Evolutionary conservation across 2,329 filamentous ascomycete species (phyloP).

Genomic region (Elsinoe fawcettii): DNA sequence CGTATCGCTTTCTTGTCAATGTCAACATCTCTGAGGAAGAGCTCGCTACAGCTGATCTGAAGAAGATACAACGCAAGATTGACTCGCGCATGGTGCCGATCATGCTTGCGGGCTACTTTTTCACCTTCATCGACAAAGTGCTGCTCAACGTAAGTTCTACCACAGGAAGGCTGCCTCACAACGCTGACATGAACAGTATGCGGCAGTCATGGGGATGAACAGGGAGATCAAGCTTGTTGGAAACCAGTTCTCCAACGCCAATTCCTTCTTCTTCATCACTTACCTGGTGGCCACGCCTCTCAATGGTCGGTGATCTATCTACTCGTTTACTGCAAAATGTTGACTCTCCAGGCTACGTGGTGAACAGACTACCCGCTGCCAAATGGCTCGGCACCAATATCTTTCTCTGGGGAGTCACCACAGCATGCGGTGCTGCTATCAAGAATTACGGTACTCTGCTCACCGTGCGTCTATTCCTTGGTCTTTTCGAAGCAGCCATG

Average conservation of each 20-base stretch:
- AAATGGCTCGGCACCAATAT: conserved; percentile 40
- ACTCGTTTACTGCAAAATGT: no score
- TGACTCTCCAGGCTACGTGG: conserved; percentile 53
- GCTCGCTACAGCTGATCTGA: conserved; percentile 25
- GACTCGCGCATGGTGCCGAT: conserved; percentile 52
- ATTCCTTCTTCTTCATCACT: conserved; percentile 30
- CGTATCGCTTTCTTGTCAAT: conserved; percentile 1
- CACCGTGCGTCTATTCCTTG: conserved; percentile 41
- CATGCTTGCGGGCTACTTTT: conserved; percentile 54
- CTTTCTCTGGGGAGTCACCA: conserved; percentile 38
- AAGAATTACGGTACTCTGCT: conserved; percentile 42
- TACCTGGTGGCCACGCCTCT: conserved; percentile 48
- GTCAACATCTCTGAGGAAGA: conserved; percentile 2
- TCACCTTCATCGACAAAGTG: conserved; percentile 47
- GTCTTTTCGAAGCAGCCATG: conserved; percentile 44
- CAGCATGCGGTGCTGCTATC: conserved; percentile 38
- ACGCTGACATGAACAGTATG: conserved; percentile 59
- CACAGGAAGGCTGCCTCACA: conserved; percentile 30
- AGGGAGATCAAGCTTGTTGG: conserved; percentile 47
- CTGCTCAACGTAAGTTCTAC: conserved; percentile 30
- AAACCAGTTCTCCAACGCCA: conserved; percentile 37
- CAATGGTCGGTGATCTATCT: no score
- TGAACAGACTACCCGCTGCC: conserved; percentile 43
- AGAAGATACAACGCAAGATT: conserved; percentile 46
- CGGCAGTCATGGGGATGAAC: conserved; percentile 56